Evolutionary conservation across 2,329 filamentous ascomycete genomes (phyloP), one percentile per base, ranked within the genome.

Genomic region (Ophiostoma ips): DNA sequence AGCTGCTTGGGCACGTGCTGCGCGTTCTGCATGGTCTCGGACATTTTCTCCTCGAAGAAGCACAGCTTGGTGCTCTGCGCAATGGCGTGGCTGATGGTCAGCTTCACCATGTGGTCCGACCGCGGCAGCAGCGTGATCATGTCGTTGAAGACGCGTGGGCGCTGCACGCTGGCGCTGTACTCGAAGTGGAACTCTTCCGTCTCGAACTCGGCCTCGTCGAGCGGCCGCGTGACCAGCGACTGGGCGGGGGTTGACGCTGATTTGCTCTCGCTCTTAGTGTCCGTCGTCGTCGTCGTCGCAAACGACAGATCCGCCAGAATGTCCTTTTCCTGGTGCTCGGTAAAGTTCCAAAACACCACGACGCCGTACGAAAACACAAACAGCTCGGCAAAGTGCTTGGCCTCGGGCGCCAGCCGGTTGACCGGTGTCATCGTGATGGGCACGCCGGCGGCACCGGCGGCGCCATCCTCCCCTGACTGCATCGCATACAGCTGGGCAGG

Each of bases 141-240:
- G 65, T 98, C 92, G 67, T 98, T 96, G 70, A 94, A 98, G 30
- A 98, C 85, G 51, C 92, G 79, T 5, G 92, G 92, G 46, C 89
- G 79, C 55, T 88, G 83, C 33, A 92, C 87, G 52, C 87, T 76
- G 1, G 80, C 76, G 59, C 87, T 94, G 70, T 98, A 98, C 65
- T 96, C 89, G 62, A 98, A 98, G 62, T 98, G 90, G 60, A 98
- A 95, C 62, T 96, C 90, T 63, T 98, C 92, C 0, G 85, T 98
- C 68, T 98, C 92, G 58, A 94, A 95, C 62, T 96, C 89, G 56
- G 83, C 83, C 64, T 95, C 87, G 50, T 86, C 79, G 19, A 95
- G 71, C 1, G 89, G 87, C 33, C 87, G 77, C 1, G 81, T 84
- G 31, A 88, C 81, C 7, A 98, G 75, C 11, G 83, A 77, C 16